Percentiles rank a stretch among this genome's conserved stretches.
phyloP scores from a whole-genome alignment of 2,329 filamentous ascomycete genomes.

The Tricladium varicosporioides region DNA sequence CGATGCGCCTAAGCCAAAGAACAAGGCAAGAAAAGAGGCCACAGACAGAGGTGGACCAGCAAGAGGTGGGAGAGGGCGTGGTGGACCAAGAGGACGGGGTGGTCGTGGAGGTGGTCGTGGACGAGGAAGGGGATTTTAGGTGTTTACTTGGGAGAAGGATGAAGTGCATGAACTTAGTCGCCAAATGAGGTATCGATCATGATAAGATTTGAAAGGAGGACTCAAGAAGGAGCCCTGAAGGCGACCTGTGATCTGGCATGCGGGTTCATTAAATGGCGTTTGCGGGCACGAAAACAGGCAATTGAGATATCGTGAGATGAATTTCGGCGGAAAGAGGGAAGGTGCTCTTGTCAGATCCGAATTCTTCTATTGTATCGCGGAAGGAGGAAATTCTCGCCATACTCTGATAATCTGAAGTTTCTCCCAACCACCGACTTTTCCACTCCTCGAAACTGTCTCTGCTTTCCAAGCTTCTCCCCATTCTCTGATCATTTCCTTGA shows the following conservation, averaged over 20 bases:
- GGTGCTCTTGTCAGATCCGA: background rate
- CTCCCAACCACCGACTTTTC: constrained; percentile 90
- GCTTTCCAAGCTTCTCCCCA: constrained; percentile 68
- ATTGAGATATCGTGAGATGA: constrained; percentile 11
- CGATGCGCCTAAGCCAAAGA: constrained; percentile 97
- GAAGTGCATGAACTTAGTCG: background rate
- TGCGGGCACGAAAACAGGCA: constrained; percentile 24
- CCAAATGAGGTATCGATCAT: background rate
- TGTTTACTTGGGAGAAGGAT: constrained; percentile 34
- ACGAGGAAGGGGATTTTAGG: constrained; percentile 56
- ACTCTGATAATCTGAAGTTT: constrained; percentile 86
- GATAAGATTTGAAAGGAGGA: background rate
- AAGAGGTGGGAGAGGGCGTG: constrained; percentile 44
- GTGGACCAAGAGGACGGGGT: constrained; percentile 46
- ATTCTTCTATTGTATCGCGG: constrained; percentile 2
- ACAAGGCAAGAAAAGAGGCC: constrained; percentile 94
- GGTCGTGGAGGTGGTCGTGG: constrained; percentile 45
- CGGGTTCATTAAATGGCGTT: constrained; percentile 19
- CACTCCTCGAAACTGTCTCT: constrained; percentile 77
- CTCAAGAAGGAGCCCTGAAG: background rate
- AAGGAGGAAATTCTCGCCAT: constrained; percentile 51
- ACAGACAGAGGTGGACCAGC: constrained; percentile 47
- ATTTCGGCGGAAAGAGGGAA: background rate
- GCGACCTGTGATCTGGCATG: background rate
- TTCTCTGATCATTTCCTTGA: constrained; percentile 59